Percentiles rank a stretch among this genome's conserved stretches.
phyloP scores from a whole-genome alignment of 2,329 filamentous ascomycete genomes.

The Stemphylium beticola region DNA sequence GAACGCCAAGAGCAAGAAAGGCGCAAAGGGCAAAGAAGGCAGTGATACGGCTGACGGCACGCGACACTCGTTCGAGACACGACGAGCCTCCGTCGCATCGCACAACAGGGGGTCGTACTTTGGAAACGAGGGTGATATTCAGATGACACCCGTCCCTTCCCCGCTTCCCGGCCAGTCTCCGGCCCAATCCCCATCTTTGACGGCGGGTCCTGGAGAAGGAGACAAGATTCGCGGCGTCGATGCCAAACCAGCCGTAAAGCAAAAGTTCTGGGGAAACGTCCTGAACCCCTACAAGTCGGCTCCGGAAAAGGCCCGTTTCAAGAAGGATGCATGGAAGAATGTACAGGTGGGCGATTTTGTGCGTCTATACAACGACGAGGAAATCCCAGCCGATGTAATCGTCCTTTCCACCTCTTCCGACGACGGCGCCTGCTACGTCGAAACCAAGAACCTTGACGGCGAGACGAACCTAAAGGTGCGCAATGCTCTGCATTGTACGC shows the following conservation, averaged over 20 bases:
- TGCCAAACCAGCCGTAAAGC: constrained; percentile 36
- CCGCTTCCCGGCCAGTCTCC: constrained; percentile 64
- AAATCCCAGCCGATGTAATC: constrained; percentile 90
- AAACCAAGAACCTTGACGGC: constrained; percentile 97
- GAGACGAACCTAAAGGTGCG: constrained; percentile 98
- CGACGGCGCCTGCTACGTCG: constrained; percentile 94
- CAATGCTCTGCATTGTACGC: constrained; percentile 84
- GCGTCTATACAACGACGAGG: constrained; percentile 93
- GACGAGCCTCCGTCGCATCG: constrained; percentile 63
- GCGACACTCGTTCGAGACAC: constrained; percentile 71
- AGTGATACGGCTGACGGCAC: constrained; percentile 61
- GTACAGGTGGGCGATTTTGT: constrained; percentile 95
- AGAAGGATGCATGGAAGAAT: constrained; percentile 93
- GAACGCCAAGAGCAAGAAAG: constrained; percentile 45
- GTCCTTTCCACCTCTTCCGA: constrained; percentile 91
- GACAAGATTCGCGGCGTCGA: constrained; percentile 36
- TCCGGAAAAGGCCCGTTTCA: constrained; percentile 80
- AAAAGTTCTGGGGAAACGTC: constrained; percentile 69
- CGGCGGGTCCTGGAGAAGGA: constrained; percentile 34
- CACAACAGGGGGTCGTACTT: constrained; percentile 59
- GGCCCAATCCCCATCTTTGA: constrained; percentile 33
- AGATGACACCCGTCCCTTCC: constrained; percentile 94
- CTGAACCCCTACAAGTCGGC: constrained; percentile 73
- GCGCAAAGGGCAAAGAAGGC: constrained; percentile 49
- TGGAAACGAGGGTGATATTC: constrained; percentile 71